These are phyloP conservation scores for Penicillium janthinellum DNA, from an alignment of 2,329 filamentous ascomycete genomes.

Conservation along the genomic window DNA sequence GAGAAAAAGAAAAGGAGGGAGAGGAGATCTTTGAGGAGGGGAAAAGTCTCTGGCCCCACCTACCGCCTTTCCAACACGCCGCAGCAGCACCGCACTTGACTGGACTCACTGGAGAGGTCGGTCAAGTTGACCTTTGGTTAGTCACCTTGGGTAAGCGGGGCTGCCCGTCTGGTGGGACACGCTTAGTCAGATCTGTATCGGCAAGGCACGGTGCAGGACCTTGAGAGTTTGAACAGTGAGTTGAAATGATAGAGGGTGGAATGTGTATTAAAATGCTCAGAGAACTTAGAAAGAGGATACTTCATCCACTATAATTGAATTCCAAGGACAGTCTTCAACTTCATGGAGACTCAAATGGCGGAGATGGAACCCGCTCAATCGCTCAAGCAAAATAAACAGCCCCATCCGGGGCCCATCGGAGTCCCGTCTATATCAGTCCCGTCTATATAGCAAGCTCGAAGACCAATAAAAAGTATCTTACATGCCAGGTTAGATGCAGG, in stretches of 20 bases:
- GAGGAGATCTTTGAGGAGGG: conserved; percentile 20
- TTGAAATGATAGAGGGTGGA: background rate
- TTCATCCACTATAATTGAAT: background rate
- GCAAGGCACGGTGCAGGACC: background rate
- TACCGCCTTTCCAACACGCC: conserved; percentile 6
- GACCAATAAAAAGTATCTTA: background rate
- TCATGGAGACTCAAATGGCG: background rate
- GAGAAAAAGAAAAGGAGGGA: conserved; percentile 19
- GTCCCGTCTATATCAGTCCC: background rate
- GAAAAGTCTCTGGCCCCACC: conserved; percentile 22
- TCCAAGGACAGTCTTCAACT: background rate
- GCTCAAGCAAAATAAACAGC: background rate
- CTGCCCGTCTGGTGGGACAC: background rate
- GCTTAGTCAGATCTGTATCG: background rate
- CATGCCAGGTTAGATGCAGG: background rate
- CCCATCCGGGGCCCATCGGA: conserved; percentile 1
- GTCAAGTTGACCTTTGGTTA: background rate
- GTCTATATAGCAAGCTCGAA: background rate
- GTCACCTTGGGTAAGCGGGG: background rate
- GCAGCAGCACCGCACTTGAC: background rate
- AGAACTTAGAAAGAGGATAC: background rate
- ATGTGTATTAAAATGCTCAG: background rate
- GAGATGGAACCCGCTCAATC: background rate
- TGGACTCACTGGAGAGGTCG: background rate
- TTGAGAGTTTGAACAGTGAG: background rate